Conservation (phyloP, 345 rosid genomes). For the Ceriops tagal region DNA sequence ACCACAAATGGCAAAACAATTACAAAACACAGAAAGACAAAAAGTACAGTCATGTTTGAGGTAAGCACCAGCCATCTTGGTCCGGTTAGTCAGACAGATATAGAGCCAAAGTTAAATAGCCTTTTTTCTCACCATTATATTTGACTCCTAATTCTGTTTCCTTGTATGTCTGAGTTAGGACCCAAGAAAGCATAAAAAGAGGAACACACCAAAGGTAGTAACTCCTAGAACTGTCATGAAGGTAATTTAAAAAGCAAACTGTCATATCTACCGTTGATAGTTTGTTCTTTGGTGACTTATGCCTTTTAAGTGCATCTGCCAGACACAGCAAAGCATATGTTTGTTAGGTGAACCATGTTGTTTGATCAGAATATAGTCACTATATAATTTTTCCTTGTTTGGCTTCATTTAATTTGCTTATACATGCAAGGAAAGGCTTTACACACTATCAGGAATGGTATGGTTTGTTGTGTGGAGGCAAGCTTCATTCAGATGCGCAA, state of each 20-base stretch:
- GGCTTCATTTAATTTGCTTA: slow-evolving; percentile 3
- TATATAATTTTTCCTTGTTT: background rate
- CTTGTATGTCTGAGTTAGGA: slow-evolving; percentile 44
- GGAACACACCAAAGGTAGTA: slow-evolving; percentile 45
- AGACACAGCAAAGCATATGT: background rate
- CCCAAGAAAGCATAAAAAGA: slow-evolving; percentile 50
- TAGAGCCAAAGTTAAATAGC: slow-evolving; percentile 3
- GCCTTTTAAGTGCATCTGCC: background rate
- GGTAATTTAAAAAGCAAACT: slow-evolving; percentile 35
- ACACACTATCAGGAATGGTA: background rate
- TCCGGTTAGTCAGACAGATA: background rate
- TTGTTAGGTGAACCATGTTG: background rate
- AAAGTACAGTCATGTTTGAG: slow-evolving; percentile 71
- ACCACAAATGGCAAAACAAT: slow-evolving; percentile 54
- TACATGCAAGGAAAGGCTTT: background rate
- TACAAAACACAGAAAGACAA: slow-evolving; percentile 67
- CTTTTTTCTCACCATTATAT: background rate
- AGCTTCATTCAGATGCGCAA: background rate
- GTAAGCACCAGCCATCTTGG: slow-evolving; percentile 28
- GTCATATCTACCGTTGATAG: background rate
- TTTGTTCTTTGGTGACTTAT: background rate
- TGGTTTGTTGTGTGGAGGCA: slow-evolving; percentile 1
- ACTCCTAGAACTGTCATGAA: slow-evolving; percentile 45
- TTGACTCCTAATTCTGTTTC: slow-evolving; percentile 13
- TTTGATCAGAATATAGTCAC: background rate